phyloP scores from a whole-genome alignment of 164 flowering plant species.

The Malania oleifera region DNA sequence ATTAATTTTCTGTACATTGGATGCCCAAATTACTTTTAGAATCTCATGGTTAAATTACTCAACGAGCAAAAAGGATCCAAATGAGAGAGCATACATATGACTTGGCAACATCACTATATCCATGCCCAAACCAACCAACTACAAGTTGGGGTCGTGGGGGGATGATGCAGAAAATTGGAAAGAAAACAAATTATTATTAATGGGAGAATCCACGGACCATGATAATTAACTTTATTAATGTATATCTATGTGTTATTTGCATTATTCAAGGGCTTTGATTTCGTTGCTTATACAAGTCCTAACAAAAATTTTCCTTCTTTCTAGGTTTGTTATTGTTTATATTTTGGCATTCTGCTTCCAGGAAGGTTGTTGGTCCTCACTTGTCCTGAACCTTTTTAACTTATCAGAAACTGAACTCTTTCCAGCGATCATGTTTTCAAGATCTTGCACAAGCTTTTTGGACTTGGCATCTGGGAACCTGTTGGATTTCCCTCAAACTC shows the following conservation, averaged over 20 bases:
- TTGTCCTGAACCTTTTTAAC: neutral
- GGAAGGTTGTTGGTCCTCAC: neutral
- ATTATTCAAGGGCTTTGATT: neutral
- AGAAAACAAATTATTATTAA: too few species aligned
- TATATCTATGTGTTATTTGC: neutral
- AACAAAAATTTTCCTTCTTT: neutral
- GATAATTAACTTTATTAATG: too few species aligned
- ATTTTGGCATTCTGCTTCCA: neutral
- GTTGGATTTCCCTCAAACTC: constrained; percentile 28
- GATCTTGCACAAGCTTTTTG: constrained; percentile 26
- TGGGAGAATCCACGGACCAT: too few species aligned
- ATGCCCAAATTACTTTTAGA: too few species aligned
- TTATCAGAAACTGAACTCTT: neutral
- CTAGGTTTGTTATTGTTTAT: constrained; percentile 10
- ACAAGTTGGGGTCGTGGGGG: too few species aligned
- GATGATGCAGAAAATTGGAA: too few species aligned
- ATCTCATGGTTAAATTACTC: too few species aligned
- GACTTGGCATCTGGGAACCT: constrained; percentile 30
- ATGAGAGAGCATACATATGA: too few species aligned
- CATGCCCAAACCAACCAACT: too few species aligned
- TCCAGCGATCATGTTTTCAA: constrained; percentile 23
- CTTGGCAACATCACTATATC: too few species aligned
- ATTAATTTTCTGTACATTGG: too few species aligned
- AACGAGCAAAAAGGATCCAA: too few species aligned
- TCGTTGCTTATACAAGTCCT: neutral